Conservation (phyloP, 2,329 filamentous ascomycete genomes). For the Colletotrichum sp. region DNA sequence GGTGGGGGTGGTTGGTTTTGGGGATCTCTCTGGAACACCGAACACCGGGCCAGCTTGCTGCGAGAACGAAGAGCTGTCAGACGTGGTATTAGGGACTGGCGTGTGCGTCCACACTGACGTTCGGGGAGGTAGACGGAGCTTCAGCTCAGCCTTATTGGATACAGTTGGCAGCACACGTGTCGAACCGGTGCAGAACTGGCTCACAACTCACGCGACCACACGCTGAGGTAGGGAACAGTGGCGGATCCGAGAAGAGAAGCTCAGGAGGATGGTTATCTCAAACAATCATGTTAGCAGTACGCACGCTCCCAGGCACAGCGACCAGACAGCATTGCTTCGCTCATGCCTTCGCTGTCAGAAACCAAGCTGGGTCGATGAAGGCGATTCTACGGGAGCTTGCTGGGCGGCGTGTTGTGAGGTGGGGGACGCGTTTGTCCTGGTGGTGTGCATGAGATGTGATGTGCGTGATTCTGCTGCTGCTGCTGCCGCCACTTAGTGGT, state of each 20-base stretch:
- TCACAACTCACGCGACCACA: not conserved
- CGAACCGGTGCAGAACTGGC: not conserved
- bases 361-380: not conserved
- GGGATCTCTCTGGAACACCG: not conserved
- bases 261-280: not conserved
- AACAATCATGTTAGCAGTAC: not conserved
- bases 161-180: not conserved
- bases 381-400: not conserved
- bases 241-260: not conserved
- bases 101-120: not conserved
- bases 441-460: not conserved
- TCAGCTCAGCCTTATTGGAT: not conserved
- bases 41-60: not conserved
- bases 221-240: not conserved
- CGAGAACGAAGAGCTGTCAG: not conserved
- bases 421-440: not conserved
- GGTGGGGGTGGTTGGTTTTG: conserved; percentile 2
- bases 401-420: not conserved
- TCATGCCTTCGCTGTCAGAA: not conserved
- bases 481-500: not conserved
- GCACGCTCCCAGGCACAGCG: not conserved
- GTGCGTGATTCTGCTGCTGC: not conserved
- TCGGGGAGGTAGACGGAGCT: not conserved
- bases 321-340: not conserved
- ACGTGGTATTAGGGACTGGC: not conserved